Base-by-base conservation (phyloP, 495 filamentous ascomycete genomes). In the Talaromyces thailandensis region DNA sequence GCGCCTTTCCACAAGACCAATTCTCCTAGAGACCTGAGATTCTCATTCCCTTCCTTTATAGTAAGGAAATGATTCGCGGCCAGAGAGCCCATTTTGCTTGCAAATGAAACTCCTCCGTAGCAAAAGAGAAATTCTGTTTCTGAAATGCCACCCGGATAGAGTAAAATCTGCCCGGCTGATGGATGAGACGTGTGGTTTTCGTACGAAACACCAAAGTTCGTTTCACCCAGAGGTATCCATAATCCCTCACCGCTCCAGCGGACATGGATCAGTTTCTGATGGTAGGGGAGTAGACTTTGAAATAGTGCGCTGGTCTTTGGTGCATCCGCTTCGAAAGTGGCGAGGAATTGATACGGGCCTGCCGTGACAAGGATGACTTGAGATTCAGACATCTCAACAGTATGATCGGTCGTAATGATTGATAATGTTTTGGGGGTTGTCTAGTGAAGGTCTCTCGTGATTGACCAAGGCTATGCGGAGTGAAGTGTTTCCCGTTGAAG, bases 101-200 rank as follows among this genome's bases (percentile, higher is more conserved):
- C 65, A 58, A 69, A 71, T 4, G 65, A 51, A 8, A 66, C 64
- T 4, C 69, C 67, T 2, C 69, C 69, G 50, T 71, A 71, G 23
- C 65, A 67, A 31, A 67, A 69, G 6, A 70, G 60, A 35, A 71
- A 66, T 58, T 71, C 69, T 3, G 67, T 69, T 61, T 71, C 67
- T 14, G 67, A 69, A 43, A 71, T 66, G 1, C 65, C 65, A 9
- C 69, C 69, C 0, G 69, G 69, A 35, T 71, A 71, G 31, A 71
- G 58, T 3, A 71, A 58, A 50, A 71, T 63, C 26, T 71, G 62
- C 6, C 69, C 69, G 0, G 69, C 24, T 28, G 62, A 60, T 12
- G 69, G 69, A 57, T 71, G 67, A 8, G 69, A 48, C 7, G 69
- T 71, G 52, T 71, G 67, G 21, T 71, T 71, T 23, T 71, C 69